Percentiles rank a stretch among this genome's conserved stretches.
phyloP scores from a whole-genome alignment of 768 basidiomycete genomes.

The Rickenella mellea region DNA sequence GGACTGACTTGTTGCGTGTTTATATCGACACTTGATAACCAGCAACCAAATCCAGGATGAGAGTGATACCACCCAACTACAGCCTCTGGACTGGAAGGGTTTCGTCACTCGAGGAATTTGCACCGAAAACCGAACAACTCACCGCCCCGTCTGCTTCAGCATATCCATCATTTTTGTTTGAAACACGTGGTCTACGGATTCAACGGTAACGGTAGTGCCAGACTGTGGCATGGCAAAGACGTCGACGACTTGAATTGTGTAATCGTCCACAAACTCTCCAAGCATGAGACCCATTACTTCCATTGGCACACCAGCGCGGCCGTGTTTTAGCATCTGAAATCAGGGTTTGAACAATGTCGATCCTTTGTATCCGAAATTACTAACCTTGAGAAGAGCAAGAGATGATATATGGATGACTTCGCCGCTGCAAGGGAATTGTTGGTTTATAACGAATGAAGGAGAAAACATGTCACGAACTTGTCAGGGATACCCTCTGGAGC shows the following conservation, averaged over 20 bases:
- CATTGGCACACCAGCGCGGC: constrained; percentile 97
- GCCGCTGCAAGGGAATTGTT: constrained; percentile 38
- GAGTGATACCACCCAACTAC: constrained; percentile 99
- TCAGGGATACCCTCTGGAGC: constrained; percentile 44
- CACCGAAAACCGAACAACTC: constrained; percentile 18
- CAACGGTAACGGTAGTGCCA: constrained; percentile 94
- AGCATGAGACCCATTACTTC: constrained; percentile 99
- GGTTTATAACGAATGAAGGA: constrained; percentile 4
- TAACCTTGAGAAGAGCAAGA: constrained; percentile 89
- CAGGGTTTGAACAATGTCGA: constrained; percentile 3
- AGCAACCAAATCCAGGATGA: constrained; percentile 98
- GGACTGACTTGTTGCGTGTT: constrained; percentile 87
- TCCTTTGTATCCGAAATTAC: constrained; percentile 10
- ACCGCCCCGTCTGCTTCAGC: constrained; percentile 98
- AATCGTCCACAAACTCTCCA: constrained; percentile 97
- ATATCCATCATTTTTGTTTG: constrained; percentile 98
- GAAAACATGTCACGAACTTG: constrained; percentile 49
- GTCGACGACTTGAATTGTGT: constrained; percentile 88
- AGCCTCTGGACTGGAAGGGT: constrained; percentile 69
- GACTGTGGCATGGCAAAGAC: constrained; percentile 99
- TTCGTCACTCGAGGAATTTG: background rate
- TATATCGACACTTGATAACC: constrained; percentile 97
- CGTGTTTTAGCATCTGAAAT: constrained; percentile 94
- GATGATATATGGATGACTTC: constrained; percentile 97
- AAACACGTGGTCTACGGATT: constrained; percentile 98